phyloP scores from a whole-genome alignment of 176 grass and related monocot species.

The Poa annua region DNA sequence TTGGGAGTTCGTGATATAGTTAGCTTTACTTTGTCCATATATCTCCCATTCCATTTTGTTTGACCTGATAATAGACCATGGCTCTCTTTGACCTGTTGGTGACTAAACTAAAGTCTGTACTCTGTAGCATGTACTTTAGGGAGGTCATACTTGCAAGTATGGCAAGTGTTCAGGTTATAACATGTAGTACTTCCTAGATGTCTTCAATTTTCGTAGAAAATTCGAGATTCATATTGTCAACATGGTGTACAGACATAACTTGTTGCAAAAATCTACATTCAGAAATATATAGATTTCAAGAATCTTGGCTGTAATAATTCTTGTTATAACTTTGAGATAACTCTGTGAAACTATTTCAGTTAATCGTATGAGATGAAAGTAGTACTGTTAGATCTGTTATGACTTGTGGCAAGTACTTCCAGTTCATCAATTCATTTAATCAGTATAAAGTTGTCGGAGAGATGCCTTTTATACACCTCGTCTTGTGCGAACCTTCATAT shows the following conservation, averaged over 20 bases:
- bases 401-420: not conserved
- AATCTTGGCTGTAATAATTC: not conserved
- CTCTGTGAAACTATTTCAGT: not conserved
- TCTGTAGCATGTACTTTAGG: not conserved
- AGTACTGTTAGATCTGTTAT: not conserved
- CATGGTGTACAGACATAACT: not conserved
- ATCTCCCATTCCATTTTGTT: conserved; percentile 1
- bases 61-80: not conserved
- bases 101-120: not conserved
- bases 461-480: not conserved
- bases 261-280: not conserved
- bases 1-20: not conserved
- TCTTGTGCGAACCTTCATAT: not conserved
- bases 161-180: not conserved
- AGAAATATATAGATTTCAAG: not conserved
- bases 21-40: not conserved
- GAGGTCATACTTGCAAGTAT: not conserved
- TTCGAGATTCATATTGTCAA: not conserved
- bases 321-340: not conserved
- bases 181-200: not conserved
- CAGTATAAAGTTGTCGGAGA: not conserved
- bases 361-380: not conserved
- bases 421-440: not conserved
- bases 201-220: not conserved
- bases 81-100: not conserved